phyloP scores from a whole-genome alignment of 2,329 filamentous ascomycete genomes.

The Waltergamsia citrina region DNA sequence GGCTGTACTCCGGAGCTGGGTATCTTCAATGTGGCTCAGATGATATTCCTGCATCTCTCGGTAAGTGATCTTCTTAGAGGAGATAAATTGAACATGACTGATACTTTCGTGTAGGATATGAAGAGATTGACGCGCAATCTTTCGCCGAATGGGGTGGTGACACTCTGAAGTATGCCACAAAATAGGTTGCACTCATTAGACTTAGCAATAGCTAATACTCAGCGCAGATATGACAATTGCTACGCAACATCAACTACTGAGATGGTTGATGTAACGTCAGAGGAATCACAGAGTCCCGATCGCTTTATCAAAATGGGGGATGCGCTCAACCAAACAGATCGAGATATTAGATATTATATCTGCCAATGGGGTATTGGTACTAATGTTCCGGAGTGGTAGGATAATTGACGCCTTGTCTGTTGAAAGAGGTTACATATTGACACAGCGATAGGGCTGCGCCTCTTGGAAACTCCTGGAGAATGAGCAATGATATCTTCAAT shows the following conservation, averaged over 20 bases:
- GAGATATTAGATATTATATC: constrained; percentile 35
- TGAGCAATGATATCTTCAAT: constrained; percentile 44
- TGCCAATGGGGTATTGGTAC: constrained; percentile 44
- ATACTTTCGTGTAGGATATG: constrained; percentile 18
- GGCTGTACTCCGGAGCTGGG: constrained; percentile 42
- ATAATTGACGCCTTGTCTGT: too few relatives aligned
- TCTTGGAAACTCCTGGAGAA: constrained; percentile 37
- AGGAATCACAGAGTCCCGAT: constrained; percentile 24
- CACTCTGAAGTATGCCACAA: constrained; percentile 44
- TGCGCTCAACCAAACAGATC: constrained; percentile 25
- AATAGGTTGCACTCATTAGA: constrained; percentile 1
- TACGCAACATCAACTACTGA: constrained; percentile 30
- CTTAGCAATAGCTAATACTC: too few relatives aligned
- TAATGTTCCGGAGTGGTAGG: constrained; percentile 35
- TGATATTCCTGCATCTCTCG: constrained; percentile 31
- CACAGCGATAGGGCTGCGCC: constrained; percentile 24
- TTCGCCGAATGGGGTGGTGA: constrained; percentile 35
- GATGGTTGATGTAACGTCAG: too few relatives aligned
- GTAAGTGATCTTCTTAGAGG: constrained; percentile 13
- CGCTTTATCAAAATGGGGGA: constrained; percentile 37
- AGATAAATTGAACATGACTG: background rate
- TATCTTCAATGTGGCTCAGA: constrained; percentile 32
- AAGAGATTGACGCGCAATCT: constrained; percentile 27
- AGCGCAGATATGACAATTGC: constrained; percentile 44
- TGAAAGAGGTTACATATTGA: too few relatives aligned